A percentile compares a stretch with the other conserved stretches of the same genome.
phyloP scores from a whole-genome alignment of 148 eudicot genomes.

The Pharnaceum exiguum region DNA sequence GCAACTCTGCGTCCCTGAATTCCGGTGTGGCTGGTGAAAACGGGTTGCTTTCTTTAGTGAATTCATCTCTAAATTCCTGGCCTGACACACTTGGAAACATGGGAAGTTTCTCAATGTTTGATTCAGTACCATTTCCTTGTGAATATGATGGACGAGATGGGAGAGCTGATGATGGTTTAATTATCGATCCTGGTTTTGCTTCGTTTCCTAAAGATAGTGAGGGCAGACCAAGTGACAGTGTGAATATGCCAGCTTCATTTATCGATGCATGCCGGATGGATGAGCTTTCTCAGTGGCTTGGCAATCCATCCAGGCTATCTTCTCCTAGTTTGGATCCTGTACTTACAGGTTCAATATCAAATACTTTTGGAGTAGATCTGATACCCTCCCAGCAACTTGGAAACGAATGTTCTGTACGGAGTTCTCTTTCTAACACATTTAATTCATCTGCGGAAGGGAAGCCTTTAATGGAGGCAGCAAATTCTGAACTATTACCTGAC shows the following conservation, averaged over 20 bases:
- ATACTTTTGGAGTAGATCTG: conserved; percentile 13
- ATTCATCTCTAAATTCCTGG: conserved; percentile 34
- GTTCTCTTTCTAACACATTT: conserved; percentile 31
- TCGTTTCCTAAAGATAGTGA: conserved; percentile 8
- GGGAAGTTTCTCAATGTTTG: conserved; percentile 11
- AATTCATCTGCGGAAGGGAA: conserved; percentile 18
- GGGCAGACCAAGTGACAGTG: conserved; percentile 5
- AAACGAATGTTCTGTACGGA: conserved; percentile 30
- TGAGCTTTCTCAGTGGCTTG: conserved; percentile 32
- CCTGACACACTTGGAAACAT: background rate
- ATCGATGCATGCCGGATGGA: conserved; percentile 19
- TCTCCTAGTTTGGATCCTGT: conserved; percentile 13
- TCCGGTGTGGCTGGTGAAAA: conserved; percentile 15
- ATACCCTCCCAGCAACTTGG: conserved; percentile 13
- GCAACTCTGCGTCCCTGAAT: conserved; percentile 32
- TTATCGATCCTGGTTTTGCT: conserved; percentile 3
- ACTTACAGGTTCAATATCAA: conserved; percentile 23
- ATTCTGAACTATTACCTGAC: conserved; percentile 19
- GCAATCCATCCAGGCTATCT: conserved; percentile 28
- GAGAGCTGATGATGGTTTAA: conserved; percentile 9
- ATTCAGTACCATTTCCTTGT: conserved; percentile 15
- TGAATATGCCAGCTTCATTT: conserved; percentile 8
- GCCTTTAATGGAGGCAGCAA: background rate
- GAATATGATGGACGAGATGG: background rate
- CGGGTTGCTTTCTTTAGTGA: conserved; percentile 28